Conservation (phyloP, 2,329 filamentous ascomycete genomes). For the Aureobasidium sp. region DNA sequence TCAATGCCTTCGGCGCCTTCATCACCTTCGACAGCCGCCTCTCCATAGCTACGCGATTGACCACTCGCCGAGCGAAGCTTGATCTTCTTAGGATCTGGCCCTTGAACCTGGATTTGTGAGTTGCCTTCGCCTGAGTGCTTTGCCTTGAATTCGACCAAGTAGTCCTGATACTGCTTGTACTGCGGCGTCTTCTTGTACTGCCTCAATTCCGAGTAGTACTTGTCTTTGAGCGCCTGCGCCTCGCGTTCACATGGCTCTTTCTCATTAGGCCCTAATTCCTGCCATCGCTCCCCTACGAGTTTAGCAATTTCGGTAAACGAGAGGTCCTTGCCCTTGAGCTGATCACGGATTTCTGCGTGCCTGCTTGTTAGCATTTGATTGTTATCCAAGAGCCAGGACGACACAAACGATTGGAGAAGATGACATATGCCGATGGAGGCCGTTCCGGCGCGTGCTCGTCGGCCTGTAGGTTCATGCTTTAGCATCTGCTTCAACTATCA, state of each 20-base stretch:
- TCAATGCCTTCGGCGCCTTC: background rate
- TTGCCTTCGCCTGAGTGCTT: conserved; percentile 45
- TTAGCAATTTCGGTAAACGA: conserved; percentile 81
- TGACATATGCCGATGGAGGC: conserved; percentile 74
- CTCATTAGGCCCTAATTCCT: conserved; percentile 57
- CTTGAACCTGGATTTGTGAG: background rate
- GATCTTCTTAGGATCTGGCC: background rate
- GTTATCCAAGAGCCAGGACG: background rate
- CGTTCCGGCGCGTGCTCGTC: conserved; percentile 75
- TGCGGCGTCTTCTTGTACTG: conserved; percentile 72
- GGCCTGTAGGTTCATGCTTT: conserved; percentile 40
- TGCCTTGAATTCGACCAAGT: conserved; percentile 70
- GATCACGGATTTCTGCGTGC: conserved; percentile 62
- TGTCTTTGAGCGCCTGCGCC: conserved; percentile 67
- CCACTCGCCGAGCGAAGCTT: background rate
- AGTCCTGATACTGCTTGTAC: conserved; percentile 62
- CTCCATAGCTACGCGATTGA: background rate
- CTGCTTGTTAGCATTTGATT: background rate
- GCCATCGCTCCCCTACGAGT: conserved; percentile 75
- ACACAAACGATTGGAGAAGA: conserved; percentile 73
- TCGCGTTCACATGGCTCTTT: conserved; percentile 68
- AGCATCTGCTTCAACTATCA: conserved; percentile 11
- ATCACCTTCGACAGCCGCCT: background rate
- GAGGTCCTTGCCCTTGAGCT: conserved; percentile 66
- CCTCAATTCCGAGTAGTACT: conserved; percentile 63